Evolutionary conservation across 2,329 filamentous ascomycete genomes (phyloP).

Genomic region (Epichloe amarillans): DNA sequence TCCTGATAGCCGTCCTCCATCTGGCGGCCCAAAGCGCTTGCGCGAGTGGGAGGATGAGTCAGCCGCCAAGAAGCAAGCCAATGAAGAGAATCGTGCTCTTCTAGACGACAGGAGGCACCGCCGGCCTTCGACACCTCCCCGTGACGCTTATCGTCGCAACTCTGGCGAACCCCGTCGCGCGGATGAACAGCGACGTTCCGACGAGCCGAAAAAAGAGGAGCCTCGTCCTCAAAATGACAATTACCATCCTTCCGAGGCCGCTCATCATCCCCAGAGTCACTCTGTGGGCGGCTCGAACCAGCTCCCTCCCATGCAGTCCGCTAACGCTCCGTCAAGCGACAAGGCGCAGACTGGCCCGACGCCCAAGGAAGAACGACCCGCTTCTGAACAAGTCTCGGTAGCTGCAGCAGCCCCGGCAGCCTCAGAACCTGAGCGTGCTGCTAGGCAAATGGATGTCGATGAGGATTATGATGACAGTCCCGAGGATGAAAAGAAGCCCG

Average conservation of each 20-base stretch:
- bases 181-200: conserved; percentile 48
- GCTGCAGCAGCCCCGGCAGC: conserved; percentile 34
- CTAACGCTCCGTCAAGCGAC: conserved; percentile 42
- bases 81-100: conserved; percentile 74
- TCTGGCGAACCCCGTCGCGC: conserved; percentile 59
- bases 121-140: conserved; percentile 60
- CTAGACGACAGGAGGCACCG: conserved; percentile 75
- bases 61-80: conserved; percentile 70
- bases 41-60: conserved; percentile 88
- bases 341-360: conserved; percentile 19
- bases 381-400: conserved; percentile 25
- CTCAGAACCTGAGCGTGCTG: conserved; percentile 69
- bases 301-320: conserved; percentile 49
- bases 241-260: conserved; percentile 86
- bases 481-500: conserved; percentile 63
- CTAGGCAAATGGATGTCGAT: conserved; percentile 91
- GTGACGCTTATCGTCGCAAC: conserved; percentile 59
- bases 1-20: conserved; percentile 60
- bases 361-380: conserved; percentile 47
- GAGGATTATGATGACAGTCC: conserved; percentile 95
- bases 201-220: conserved; percentile 44
- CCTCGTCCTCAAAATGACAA: conserved; percentile 61
- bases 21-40: conserved; percentile 68
- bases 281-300: conserved; percentile 38
- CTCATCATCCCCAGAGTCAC: conserved; percentile 56